Percentiles rank a stretch among this genome's conserved stretches.
phyloP scores from a whole-genome alignment of 1,284 basidiomycete species.

The Fomitopsis palustris region DNA sequence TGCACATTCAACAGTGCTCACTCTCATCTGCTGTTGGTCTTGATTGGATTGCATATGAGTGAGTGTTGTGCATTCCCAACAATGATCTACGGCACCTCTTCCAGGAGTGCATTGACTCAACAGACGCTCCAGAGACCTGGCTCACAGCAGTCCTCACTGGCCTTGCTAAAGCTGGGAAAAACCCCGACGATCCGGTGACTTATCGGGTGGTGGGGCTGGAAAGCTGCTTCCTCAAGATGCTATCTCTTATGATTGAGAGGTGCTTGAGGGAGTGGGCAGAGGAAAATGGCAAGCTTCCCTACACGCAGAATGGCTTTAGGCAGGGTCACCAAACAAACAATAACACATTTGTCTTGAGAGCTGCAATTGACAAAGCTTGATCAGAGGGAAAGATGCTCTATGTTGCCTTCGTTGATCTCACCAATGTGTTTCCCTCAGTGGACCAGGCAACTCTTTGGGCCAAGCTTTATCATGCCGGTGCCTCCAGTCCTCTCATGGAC shows the following conservation, averaged over 20 bases:
- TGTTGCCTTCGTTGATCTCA: constrained; percentile 28
- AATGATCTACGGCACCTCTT: constrained; percentile 14
- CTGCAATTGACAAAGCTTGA: constrained; percentile 24
- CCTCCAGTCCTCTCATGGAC: constrained; percentile 26
- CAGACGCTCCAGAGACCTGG: constrained; percentile 19
- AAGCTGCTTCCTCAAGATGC: constrained; percentile 28
- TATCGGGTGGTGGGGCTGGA: constrained; percentile 31
- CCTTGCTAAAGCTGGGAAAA: constrained; percentile 22
- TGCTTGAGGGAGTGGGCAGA: constrained; percentile 18
- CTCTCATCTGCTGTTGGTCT: background rate
- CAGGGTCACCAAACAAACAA: constrained; percentile 19
- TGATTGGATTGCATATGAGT: background rate
- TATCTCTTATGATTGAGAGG: constrained; percentile 24
- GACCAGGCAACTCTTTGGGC: constrained; percentile 28
- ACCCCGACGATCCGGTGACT: constrained; percentile 15
- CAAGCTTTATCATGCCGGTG: constrained; percentile 20
- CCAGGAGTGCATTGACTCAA: constrained; percentile 16
- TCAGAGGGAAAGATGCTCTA: constrained; percentile 16
- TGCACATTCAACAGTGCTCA: background rate
- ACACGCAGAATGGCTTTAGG: constrained; percentile 25
- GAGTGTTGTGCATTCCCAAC: constrained; percentile 14
- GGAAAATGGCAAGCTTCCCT: constrained; percentile 10
- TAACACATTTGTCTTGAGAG: constrained; percentile 24
- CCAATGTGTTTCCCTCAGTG: constrained; percentile 33
- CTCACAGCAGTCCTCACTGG: constrained; percentile 21